These are phyloP conservation scores for Erysimum cheiri DNA, from an alignment of 441 rosid species.

Conservation along the genomic window DNA sequence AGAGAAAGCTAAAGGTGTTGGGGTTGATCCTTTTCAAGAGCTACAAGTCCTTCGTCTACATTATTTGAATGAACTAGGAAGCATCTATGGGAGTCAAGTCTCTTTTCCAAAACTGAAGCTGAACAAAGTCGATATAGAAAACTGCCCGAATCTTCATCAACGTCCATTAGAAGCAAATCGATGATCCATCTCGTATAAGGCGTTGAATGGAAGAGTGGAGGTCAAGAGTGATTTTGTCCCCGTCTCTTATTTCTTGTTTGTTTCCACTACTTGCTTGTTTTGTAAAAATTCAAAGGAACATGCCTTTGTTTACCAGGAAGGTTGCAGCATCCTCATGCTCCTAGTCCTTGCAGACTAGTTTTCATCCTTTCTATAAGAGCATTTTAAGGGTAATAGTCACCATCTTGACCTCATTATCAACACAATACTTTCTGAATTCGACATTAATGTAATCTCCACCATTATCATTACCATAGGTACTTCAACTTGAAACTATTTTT, in stretches of 20 bases:
- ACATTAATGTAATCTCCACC: too few species aligned
- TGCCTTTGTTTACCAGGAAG: too few species aligned
- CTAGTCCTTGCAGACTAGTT: too few species aligned
- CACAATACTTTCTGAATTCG: too few species aligned
- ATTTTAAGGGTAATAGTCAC: too few species aligned
- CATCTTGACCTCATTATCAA: too few species aligned
- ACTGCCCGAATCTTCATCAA: conserved; percentile 3
- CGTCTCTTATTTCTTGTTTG: not conserved
- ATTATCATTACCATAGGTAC: too few species aligned
- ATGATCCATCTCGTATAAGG: not conserved
- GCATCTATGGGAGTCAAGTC: conserved; percentile 7
- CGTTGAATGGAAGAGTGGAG: not conserved
- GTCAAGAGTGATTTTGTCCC: not conserved
- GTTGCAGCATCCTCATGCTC: too few species aligned
- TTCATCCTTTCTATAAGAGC: too few species aligned
- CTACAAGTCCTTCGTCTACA: conserved; percentile 22
- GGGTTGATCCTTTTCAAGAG: conserved; percentile 32
- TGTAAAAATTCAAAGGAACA: not conserved
- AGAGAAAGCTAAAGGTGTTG: not conserved
- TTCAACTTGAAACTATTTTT: too few species aligned
- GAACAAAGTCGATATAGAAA: conserved; percentile 2
- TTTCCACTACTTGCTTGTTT: not conserved
- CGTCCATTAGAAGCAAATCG: not conserved
- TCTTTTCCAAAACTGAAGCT: conserved; percentile 6
- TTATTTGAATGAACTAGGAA: conserved; percentile 8